These are phyloP conservation scores for Metarhizium robertsii DNA, from an alignment of 2,329 filamentous ascomycete genomes.

Conservation along the genomic window DNA sequence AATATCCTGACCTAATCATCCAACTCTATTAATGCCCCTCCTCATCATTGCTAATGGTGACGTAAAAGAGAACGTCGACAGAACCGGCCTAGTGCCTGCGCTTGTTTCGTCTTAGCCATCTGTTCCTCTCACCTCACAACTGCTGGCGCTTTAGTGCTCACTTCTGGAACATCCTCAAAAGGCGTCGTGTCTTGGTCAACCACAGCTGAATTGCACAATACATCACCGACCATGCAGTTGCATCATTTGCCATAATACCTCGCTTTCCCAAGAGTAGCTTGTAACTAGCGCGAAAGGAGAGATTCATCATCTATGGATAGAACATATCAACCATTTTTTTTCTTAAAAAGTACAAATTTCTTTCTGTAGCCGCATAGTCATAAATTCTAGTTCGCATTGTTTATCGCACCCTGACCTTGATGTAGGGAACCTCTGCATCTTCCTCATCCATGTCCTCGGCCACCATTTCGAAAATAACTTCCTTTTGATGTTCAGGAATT, in stretches of 20 bases:
- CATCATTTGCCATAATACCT: not conserved
- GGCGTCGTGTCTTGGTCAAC: too few relatives aligned
- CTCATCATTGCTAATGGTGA: conserved; percentile 22
- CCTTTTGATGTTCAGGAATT: conserved; percentile 84
- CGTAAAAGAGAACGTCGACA: conserved; percentile 16
- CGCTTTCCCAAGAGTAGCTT: not conserved
- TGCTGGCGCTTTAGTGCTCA: too few relatives aligned
- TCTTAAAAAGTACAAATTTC: not conserved
- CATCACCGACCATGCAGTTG: too few relatives aligned
- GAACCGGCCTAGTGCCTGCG: not conserved
- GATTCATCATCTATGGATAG: not conserved
- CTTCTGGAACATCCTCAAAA: too few relatives aligned
- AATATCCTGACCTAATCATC: not conserved
- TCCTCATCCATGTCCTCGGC: conserved; percentile 82
- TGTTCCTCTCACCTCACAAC: too few relatives aligned
- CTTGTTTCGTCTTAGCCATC: conserved; percentile 37
- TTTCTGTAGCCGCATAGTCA: not conserved
- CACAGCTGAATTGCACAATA: too few relatives aligned
- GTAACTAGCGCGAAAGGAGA: too few relatives aligned
- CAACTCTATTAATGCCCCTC: not conserved
- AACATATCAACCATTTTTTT: not conserved
- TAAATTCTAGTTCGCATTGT: conserved; percentile 7
- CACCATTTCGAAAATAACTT: conserved; percentile 93
- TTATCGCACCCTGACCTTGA: conserved; percentile 67
- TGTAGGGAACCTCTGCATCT: conserved; percentile 94